A percentile compares a stretch with the other conserved stretches of the same genome.
Conservation (phyloP, 2,329 filamentous ascomycete species). For the Ceratocystis huliohia region DNA sequence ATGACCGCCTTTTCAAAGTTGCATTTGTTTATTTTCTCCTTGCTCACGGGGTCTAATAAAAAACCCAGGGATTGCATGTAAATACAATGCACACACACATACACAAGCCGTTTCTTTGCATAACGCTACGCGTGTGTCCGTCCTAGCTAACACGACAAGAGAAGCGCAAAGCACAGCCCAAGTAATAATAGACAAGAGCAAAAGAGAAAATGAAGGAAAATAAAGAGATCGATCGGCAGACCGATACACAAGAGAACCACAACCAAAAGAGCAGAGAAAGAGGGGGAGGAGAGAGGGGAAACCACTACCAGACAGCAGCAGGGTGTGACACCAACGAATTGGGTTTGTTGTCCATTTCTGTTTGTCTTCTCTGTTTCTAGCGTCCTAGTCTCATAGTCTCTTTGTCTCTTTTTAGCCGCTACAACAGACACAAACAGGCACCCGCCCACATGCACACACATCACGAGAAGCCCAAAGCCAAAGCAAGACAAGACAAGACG, state of each 20-base stretch:
- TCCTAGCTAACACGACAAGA: too few species aligned
- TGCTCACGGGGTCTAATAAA: constrained; percentile 4
- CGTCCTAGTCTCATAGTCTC: not conserved
- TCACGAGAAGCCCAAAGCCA: too few species aligned
- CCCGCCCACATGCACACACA: too few species aligned
- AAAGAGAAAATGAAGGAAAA: not conserved
- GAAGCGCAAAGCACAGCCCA: too few species aligned
- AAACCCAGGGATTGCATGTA: not conserved
- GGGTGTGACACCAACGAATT: not conserved
- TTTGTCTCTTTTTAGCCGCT: not conserved
- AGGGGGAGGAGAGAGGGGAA: not conserved
- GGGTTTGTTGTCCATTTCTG: not conserved
- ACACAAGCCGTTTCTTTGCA: not conserved
- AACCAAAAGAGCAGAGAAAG: not conserved
- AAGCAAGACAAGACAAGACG: too few species aligned
- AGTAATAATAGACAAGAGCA: not conserved
- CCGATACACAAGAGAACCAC: not conserved
- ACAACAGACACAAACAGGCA: not conserved
- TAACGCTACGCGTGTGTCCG: not conserved
- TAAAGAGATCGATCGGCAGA: constrained; percentile 3
- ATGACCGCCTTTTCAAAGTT: constrained; percentile 7
- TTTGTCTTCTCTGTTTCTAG: not conserved
- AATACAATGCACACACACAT: not conserved
- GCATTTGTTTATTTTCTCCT: not conserved
- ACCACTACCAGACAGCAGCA: not conserved